These are phyloP conservation scores for Boletus huronensis DNA, from an alignment of 768 basidiomycete species.

Conservation along the genomic window DNA sequence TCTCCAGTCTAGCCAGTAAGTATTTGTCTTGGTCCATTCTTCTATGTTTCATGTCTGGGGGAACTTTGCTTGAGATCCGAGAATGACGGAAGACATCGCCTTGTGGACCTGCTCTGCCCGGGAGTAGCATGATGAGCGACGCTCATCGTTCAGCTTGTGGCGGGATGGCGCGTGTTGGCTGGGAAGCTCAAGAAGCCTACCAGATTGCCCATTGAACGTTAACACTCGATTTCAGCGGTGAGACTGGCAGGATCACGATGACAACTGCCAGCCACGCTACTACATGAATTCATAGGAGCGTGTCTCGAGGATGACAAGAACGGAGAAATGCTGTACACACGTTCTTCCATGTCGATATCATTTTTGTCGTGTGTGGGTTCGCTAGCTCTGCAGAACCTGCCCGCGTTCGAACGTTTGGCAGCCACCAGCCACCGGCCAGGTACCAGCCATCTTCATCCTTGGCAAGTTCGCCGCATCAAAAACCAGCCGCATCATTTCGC, in stretches of 20 bases:
- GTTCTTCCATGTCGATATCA: neutral
- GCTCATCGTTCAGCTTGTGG: neutral
- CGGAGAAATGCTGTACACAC: slow-evolving; percentile 4
- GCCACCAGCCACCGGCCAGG: slow-evolving; percentile 13
- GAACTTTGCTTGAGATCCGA: neutral
- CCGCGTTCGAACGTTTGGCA: neutral
- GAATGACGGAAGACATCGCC: neutral
- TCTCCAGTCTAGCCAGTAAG: neutral
- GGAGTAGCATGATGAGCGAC: neutral
- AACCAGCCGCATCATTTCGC: slow-evolving; percentile 19
- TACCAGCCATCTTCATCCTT: slow-evolving; percentile 15
- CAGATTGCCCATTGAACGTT: too few species aligned
- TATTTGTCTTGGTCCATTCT: neutral
- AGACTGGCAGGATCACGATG: neutral
- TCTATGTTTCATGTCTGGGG: neutral
- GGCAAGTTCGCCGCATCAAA: neutral
- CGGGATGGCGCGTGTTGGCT: neutral
- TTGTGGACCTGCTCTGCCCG: neutral
- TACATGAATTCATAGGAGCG: neutral
- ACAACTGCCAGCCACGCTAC: neutral
- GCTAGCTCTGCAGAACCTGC: neutral
- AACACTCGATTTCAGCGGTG: neutral
- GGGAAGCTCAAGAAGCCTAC: neutral
- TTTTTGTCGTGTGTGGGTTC: slow-evolving; percentile 3
- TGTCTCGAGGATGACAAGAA: neutral